These are phyloP conservation scores for Diplosphaera chodatii DNA, from an alignment of 139 green algal genomes.

Conservation along the genomic window DNA sequence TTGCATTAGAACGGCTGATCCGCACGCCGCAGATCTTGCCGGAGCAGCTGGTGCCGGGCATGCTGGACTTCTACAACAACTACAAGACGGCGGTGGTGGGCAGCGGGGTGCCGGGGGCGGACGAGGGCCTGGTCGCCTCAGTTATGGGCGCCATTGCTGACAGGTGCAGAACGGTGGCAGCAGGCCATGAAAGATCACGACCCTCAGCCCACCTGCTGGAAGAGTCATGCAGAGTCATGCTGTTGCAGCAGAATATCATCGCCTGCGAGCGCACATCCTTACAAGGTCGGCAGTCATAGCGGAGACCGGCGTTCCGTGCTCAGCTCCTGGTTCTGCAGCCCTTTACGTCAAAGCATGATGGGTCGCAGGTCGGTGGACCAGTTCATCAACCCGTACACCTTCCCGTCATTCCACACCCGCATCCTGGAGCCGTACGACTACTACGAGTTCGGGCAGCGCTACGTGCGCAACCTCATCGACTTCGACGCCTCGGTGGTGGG, in stretches of 20 bases:
- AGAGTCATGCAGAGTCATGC: not conserved
- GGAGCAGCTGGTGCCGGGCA: slow-evolving; percentile 44
- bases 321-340: too few species aligned
- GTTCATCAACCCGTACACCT: slow-evolving; percentile 72
- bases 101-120: slow-evolving; percentile 35
- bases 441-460: slow-evolving; percentile 92
- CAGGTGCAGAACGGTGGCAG: too few species aligned
- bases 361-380: slow-evolving; percentile 18
- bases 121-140: slow-evolving; percentile 57
- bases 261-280: too few species aligned
- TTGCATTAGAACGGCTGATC: too few species aligned
- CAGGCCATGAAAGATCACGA: too few species aligned
- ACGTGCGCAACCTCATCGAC: slow-evolving; percentile 83
- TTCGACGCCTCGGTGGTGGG: slow-evolving; percentile 81
- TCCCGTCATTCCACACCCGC: slow-evolving; percentile 80
- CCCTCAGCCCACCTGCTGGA: too few species aligned
- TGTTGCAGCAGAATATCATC: too few species aligned
- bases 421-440: slow-evolving; percentile 90
- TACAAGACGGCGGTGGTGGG: slow-evolving; percentile 69
- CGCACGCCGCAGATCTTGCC: slow-evolving; percentile 38
- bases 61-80: slow-evolving; percentile 81
- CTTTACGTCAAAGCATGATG: too few species aligned
- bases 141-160: slow-evolving; percentile 47
- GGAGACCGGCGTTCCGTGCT: too few species aligned
- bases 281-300: too few species aligned